Evolutionary conservation across 1,284 basidiomycete species (phyloP).

Genomic region (Cryptococcus amylolentus): DNA sequence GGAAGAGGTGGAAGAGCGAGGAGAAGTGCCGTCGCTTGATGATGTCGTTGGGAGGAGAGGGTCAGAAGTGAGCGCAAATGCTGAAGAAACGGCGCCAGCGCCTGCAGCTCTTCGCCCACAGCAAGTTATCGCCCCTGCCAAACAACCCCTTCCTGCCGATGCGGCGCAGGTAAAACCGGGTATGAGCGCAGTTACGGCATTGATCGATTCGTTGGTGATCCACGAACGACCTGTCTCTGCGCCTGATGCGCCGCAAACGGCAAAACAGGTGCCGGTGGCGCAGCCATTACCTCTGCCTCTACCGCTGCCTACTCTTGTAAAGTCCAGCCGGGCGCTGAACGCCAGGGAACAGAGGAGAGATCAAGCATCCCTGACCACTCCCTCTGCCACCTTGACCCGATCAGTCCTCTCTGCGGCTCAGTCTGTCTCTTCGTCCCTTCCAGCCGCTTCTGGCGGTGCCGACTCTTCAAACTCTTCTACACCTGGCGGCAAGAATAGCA

Average conservation of each 20-base stretch:
- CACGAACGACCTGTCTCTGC: conserved; percentile 10
- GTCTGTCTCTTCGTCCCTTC: not conserved
- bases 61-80: not conserved
- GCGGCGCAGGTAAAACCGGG: not conserved
- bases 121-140: not conserved
- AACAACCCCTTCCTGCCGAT: not conserved
- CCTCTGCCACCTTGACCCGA: conserved; percentile 5
- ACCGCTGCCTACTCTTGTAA: not conserved
- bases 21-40: conserved; percentile 4
- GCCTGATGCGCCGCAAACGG: not conserved
- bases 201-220: conserved; percentile 15
- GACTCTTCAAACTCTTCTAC: no score
- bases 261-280: not conserved
- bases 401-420: conserved; percentile 11
- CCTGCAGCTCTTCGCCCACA: not conserved
- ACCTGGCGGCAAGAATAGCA: not conserved
- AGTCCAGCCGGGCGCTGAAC: not conserved
- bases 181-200: conserved; percentile 4
- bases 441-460: not conserved
- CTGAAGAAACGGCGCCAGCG: not conserved
- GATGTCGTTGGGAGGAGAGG: not conserved
- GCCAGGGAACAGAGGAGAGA: conserved; percentile 1
- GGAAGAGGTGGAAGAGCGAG: conserved; percentile 32
- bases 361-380: conserved; percentile 1
- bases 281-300: not conserved